Percentiles rank a stretch among this genome's conserved stretches.
Evolutionary conservation across 306 rosid species (phyloP).

Genomic region (Benincasa hispida): DNA sequence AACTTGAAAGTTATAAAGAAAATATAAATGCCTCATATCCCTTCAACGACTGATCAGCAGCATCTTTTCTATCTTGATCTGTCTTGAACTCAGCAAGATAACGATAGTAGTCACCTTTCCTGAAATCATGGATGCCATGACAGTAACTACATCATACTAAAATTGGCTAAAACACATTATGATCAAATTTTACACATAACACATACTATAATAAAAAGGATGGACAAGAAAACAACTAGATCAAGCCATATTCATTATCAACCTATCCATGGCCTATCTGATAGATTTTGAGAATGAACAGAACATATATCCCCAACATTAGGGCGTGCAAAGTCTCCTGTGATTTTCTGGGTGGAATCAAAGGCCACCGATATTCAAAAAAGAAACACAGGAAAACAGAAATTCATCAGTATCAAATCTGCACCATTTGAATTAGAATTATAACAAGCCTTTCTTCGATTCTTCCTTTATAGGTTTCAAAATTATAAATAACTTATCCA

Average conservation of each 20-base stretch:
- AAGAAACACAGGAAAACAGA: background rate
- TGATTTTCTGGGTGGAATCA: background rate
- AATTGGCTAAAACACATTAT: background rate
- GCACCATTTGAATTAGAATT: background rate
- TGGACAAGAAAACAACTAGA: background rate
- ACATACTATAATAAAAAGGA: background rate
- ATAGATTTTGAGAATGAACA: background rate
- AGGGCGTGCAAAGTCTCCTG: background rate
- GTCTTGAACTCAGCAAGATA: slow-evolving; percentile 44
- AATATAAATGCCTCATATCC: slow-evolving; percentile 21
- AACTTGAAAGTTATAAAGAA: background rate
- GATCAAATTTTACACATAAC: background rate
- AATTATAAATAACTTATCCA: background rate
- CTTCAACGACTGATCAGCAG: slow-evolving; percentile 38
- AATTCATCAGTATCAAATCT: background rate
- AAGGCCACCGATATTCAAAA: background rate
- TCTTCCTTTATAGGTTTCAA: background rate
- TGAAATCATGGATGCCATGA: slow-evolving; percentile 8
- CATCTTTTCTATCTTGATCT: slow-evolving; percentile 43
- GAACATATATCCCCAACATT: background rate
- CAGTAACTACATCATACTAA: background rate
- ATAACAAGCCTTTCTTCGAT: background rate
- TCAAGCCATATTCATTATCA: background rate
- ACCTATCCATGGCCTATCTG: background rate
- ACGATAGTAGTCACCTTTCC: slow-evolving; percentile 43